Evolutionary conservation across 805 yeast species (phyloP), one percentile per base, ranked within the genome.

Genomic region (Metschnikowia santaceciliae): DNA sequence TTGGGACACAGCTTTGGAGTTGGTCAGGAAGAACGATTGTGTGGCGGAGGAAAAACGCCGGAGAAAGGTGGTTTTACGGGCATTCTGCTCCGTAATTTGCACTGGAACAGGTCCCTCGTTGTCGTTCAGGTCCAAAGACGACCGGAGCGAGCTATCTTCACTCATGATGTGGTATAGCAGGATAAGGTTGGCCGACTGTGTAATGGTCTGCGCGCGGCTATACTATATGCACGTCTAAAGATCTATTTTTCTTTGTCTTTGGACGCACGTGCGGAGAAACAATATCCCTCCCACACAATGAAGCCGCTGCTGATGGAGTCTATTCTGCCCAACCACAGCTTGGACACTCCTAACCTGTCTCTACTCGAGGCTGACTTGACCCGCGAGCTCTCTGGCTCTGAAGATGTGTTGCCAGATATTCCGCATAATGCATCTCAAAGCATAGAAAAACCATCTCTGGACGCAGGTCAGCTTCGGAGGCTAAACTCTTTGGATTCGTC

Each of bases 1-100:
- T 4, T 48, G 7, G 47, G 39, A 3, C 10, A 36, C 30, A 1
- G 40, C 34, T 14, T 4, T 11, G 20, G 33, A 17, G 19, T 32
- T 33, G 13, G 37, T 15, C 51, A 50, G 53, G 22, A 50, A 50
- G n/a, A 53, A 50, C 6, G 50, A 42, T 6, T 53, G 36, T 2
- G 61, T 52, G 19, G 63, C 62, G 14, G 51, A 46, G 5, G 65
- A 61, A 2, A 59, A 14, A 22, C 63, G 42, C 38, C 64, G 47
- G 17, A 50, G 43, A 3, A 51, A 38, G 5, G 60, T 46, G 10
- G 46, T 38, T 15, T 35, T 42, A 7, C 40, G 46, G 13, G 47
- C 47, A 17, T 43, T 32, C 3, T 45, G 14, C n/a, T 40, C 49
- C 17, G 50, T 51, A 10, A 56, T 49, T 37, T 43, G 61, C 23